These are phyloP conservation scores for Ensete glaucum DNA, from an alignment of 176 grass and related monocot genomes.

Conservation along the genomic window DNA sequence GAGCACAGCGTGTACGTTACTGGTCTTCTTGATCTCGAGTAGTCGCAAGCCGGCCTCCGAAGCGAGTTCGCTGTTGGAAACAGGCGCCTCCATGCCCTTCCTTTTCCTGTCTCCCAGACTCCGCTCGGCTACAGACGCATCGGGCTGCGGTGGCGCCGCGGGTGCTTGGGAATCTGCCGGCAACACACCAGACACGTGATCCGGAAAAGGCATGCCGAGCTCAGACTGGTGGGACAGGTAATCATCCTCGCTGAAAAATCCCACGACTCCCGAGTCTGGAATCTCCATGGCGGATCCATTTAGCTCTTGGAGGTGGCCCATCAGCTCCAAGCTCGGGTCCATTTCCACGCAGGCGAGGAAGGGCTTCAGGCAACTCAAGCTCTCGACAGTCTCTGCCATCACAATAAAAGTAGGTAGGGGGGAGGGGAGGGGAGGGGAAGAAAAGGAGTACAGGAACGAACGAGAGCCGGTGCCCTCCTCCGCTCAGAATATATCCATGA, in stretches of 20 bases:
- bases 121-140: background rate
- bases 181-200: background rate
- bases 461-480: background rate
- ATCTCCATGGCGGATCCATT: conserved; percentile 1
- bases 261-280: background rate
- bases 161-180: background rate
- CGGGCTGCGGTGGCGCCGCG: background rate
- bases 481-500: too few species aligned
- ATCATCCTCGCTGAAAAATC: background rate
- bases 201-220: background rate
- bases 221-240: conserved; percentile 1
- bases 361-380: background rate
- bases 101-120: background rate
- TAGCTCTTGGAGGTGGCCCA: conserved; percentile 11
- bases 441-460: background rate
- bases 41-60: background rate
- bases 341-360: conserved; percentile 5
- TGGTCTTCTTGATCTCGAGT: background rate
- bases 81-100: background rate
- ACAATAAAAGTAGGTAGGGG: too few species aligned
- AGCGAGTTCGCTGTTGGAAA: background rate
- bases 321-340: conserved; percentile 11
- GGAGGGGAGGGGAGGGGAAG: background rate
- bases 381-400: background rate
- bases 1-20: background rate